Evolutionary conservation across 768 basidiomycete genomes (phyloP), one percentile per base, ranked within the genome.

Genomic region (Hebeloma cylindrosporum): DNA sequence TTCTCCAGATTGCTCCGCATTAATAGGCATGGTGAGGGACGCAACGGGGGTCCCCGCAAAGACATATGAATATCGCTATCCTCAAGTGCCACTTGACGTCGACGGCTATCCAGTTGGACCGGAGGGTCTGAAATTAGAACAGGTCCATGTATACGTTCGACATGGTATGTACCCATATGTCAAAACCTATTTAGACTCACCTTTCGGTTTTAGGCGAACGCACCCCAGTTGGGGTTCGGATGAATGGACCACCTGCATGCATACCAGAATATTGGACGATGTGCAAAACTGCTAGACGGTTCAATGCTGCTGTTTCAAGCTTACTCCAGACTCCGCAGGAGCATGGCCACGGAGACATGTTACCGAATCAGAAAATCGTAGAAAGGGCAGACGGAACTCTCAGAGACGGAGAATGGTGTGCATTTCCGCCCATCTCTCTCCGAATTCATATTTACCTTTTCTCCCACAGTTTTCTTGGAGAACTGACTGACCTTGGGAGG

Each of bases 81-180:
- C 69, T 4, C 73, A 74, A 50, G 66, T 69, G 21, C 72, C 74
- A 10, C 58, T 88, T 13, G 81, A 88, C 40, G 79, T 80, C 1
- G 71, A 81, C 17, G 64, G 64, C 6, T 89, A 89, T 57, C 78
- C 81, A 3, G 59, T 69, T 25, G 74, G 81, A 0, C 86, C 86
- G 2, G 45, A 62, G 2, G 74, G 66, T 18, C 68, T 89, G 13
- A 47, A 70, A 52, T 67, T 89, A 29, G 74, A 83, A 58, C 87
- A 88, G 60, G 84, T 89, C 8, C 83, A 89, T 59, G 63, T 88
- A 28, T 89, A 80, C 56, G 77, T 85, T 3, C 73, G 88, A 18
- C 88, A 90, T 60, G 87, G 87, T 86, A 44, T 36, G 79, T 67
- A 14, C 3, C 26, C 18, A 18, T 17, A 35, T 3, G 20, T 6